Base-by-base conservation (phyloP, 2,329 filamentous ascomycete genomes). In the Geosmithia morbida region DNA sequence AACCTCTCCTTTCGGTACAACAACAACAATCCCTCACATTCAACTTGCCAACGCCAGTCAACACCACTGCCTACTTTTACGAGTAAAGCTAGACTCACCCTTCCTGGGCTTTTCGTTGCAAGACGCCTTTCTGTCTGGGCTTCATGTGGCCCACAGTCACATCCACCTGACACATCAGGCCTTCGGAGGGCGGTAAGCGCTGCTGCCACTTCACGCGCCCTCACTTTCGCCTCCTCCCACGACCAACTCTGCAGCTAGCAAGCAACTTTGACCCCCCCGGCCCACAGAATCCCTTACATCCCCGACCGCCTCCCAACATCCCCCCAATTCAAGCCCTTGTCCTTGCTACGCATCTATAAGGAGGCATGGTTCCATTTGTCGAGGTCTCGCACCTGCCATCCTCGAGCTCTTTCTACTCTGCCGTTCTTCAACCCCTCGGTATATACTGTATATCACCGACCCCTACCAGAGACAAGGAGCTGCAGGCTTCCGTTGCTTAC, bases 371-470 rank as follows among this genome's bases (percentile, higher is more conserved):
- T 42, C 74, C 76, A 45, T 69, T 70, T 52, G 58, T 79, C 53
- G 70, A 77, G 59, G 87, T 94, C 58, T 81, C 80, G 51, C 81
- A 89, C 62, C 77, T 94, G 47, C 78, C 87, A 48, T 79, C 81
- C 37, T 85, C 87, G 3, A 79, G 83, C 45, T 92, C 87, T 7
- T 94, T 94, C 69, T 94, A 87, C 64, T 77, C 88, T 19, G 77
- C 84, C 51, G 74, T 87, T 53, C 73, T 87, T 7, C 85, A 90
- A 55, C 83, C 86, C 3, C 72, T 94, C 19, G 85, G 85, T 39
- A 80, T 94, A 51, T 75, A 75, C 51, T 94, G 81, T 48, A 49
- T 51, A 56, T 55, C 55, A 42, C 57, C 57, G 8, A 11, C 14
- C 6, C 16, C 33, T 11, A 30, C n/a, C 26, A 13, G 43, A 37